These are phyloP conservation scores for Taphrina communis DNA, from an alignment of 1,139 yeast genomes.

Conservation along the genomic window DNA sequence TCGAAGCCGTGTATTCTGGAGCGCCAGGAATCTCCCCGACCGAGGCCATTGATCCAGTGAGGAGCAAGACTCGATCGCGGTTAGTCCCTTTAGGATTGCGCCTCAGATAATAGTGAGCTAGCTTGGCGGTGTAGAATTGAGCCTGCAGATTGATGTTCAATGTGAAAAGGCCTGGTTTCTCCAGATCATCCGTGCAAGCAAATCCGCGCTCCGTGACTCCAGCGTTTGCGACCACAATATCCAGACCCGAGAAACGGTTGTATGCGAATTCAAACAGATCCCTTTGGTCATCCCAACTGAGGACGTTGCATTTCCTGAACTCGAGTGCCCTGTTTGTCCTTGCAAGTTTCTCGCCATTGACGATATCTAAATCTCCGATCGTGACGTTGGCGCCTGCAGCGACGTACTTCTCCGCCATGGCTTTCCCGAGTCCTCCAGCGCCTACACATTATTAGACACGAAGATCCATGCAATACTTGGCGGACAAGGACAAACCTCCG, in stretches of 20 bases:
- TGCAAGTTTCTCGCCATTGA: slow-evolving; percentile 29
- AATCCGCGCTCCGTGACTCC: slow-evolving; percentile 39
- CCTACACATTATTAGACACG: neutral
- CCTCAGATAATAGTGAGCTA: slow-evolving; percentile 36
- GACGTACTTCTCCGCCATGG: slow-evolving; percentile 28
- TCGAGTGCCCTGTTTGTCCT: slow-evolving; percentile 13
- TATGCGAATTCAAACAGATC: slow-evolving; percentile 32
- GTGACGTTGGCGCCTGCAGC: slow-evolving; percentile 36
- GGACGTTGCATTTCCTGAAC: slow-evolving; percentile 30
- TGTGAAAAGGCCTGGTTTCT: slow-evolving; percentile 28
- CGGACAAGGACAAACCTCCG: slow-evolving; percentile 16
- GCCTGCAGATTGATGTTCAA: slow-evolving; percentile 36
- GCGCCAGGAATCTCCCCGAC: slow-evolving; percentile 39
- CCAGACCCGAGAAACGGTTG: slow-evolving; percentile 27
- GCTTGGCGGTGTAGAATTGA: slow-evolving; percentile 34
- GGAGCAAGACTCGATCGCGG: slow-evolving; percentile 27
- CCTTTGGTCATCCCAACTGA: slow-evolving; percentile 31
- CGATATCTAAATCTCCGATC: slow-evolving; percentile 34
- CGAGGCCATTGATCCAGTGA: slow-evolving; percentile 39
- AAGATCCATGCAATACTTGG: no score
- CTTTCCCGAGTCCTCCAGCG: slow-evolving; percentile 37
- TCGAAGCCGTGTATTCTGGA: slow-evolving; percentile 40
- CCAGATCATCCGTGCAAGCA: slow-evolving; percentile 31
- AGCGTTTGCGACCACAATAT: slow-evolving; percentile 40
- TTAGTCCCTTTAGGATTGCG: slow-evolving; percentile 22